These are phyloP conservation scores for Pneumocystis sp. DNA, from an alignment of 1,139 yeast genomes.

Conservation along the genomic window DNA sequence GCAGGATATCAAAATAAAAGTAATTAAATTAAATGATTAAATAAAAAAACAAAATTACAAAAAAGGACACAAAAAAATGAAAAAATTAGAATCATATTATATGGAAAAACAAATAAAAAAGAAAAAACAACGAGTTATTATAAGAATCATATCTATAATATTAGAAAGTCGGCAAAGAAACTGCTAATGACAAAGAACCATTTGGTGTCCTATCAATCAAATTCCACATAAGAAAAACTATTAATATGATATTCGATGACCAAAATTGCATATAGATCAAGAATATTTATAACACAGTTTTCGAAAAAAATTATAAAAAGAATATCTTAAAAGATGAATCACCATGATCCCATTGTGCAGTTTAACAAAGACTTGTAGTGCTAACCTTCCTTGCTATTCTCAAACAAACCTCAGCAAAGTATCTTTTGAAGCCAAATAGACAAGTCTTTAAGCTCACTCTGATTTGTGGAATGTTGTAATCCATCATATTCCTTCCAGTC, in stretches of 20 bases:
- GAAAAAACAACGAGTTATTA: too few relatives aligned
- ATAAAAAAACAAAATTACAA: too few relatives aligned
- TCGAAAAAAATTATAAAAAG: background rate
- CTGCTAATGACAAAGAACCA: background rate
- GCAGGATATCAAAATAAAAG: too few relatives aligned
- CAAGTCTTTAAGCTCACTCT: constrained; percentile 50
- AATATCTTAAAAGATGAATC: background rate
- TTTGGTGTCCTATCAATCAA: background rate
- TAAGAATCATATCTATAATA: too few relatives aligned
- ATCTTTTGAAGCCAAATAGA: constrained; percentile 34
- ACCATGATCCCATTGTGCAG: too few relatives aligned
- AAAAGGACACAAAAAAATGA: too few relatives aligned
- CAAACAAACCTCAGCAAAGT: background rate
- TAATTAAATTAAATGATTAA: too few relatives aligned
- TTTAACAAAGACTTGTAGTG: background rate
- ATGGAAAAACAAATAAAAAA: too few relatives aligned
- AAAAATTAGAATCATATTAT: too few relatives aligned
- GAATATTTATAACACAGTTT: background rate
- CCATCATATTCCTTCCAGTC: constrained; percentile 47
- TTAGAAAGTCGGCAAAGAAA: too few relatives aligned
- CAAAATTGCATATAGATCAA: too few relatives aligned
- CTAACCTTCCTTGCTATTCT: background rate
- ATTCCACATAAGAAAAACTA: background rate
- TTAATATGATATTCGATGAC: too few relatives aligned
- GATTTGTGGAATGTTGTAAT: constrained; percentile 51